A percentile compares a stretch with the other conserved stretches of the same genome.
phyloP scores from a whole-genome alignment of 495 filamentous ascomycete genomes.

The Trichocladium uniseriatum region DNA sequence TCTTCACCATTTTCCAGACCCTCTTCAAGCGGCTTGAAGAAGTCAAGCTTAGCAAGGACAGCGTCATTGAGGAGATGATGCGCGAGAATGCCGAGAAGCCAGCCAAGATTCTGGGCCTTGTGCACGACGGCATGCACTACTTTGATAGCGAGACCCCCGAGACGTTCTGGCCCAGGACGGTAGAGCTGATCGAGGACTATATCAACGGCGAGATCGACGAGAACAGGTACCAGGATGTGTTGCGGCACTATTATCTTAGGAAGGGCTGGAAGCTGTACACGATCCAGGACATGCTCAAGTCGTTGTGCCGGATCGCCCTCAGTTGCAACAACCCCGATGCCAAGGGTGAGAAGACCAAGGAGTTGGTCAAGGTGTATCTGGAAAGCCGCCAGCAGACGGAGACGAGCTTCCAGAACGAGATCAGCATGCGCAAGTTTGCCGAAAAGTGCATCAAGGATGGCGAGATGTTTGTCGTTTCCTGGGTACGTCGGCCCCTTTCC shows the following conservation, averaged over 20 bases:
- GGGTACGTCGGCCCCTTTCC: constrained; percentile 48
- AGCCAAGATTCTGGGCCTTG: constrained; percentile 67
- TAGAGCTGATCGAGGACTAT: constrained; percentile 71
- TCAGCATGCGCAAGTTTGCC: constrained; percentile 76
- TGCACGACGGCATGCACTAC: constrained; percentile 41
- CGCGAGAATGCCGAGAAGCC: constrained; percentile 63
- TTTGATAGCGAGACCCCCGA: constrained; percentile 35
- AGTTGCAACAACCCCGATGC: constrained; percentile 67
- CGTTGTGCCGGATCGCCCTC: constrained; percentile 64
- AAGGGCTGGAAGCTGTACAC: constrained; percentile 86
- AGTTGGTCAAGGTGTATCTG: constrained; percentile 75
- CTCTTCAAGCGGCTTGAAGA: constrained; percentile 74
- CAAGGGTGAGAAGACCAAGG: constrained; percentile 77
- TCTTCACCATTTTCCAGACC: constrained; percentile 84
- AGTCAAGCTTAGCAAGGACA: constrained; percentile 66
- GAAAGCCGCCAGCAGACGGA: constrained; percentile 68
- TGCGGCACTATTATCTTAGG: constrained; percentile 80
- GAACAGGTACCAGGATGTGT: constrained; percentile 70
- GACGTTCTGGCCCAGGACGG: constrained; percentile 44
- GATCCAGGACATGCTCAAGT: constrained; percentile 71
- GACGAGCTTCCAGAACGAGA: constrained; percentile 75
- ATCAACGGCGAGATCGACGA: constrained; percentile 77
- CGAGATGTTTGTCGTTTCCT: constrained; percentile 80
- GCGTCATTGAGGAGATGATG: constrained; percentile 61
- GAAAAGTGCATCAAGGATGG: constrained; percentile 79